Conservation (phyloP, 139 green algal genomes). For the Micractinium conductrix region DNA sequence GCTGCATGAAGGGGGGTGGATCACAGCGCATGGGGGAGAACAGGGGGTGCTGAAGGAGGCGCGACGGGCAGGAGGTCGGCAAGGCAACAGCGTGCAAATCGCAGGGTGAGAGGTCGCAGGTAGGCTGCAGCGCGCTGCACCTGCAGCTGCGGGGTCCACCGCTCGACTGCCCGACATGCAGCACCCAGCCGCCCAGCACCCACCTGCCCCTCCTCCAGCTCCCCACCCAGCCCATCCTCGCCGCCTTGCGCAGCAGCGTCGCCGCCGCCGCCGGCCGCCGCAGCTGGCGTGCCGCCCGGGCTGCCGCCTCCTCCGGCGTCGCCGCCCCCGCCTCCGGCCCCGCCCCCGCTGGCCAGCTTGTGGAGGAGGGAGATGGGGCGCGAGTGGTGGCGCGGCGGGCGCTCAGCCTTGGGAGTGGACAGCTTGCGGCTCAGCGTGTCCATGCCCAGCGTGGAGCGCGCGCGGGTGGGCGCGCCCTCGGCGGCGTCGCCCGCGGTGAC, state of each 20-base stretch:
- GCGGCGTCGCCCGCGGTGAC: constrained; percentile 2
- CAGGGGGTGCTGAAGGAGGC: too few relatives aligned
- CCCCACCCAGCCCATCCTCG: background rate
- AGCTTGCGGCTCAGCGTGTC: too few relatives aligned
- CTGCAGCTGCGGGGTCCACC: too few relatives aligned
- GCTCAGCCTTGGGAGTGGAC: background rate
- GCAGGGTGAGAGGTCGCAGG: too few relatives aligned
- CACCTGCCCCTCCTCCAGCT: constrained; percentile 10
- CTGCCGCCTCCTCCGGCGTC: background rate
- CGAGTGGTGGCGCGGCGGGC: background rate
- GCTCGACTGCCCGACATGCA: too few relatives aligned
- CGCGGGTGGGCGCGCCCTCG: background rate
- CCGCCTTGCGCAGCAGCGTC: background rate
- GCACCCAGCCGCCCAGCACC: too few relatives aligned
- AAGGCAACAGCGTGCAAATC: too few relatives aligned
- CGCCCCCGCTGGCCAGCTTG: background rate
- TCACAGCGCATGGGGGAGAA: too few relatives aligned
- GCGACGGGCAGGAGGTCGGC: too few relatives aligned
- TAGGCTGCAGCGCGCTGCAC: too few relatives aligned
- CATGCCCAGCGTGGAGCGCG: too few relatives aligned
- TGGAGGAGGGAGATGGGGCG: constrained; percentile 10
- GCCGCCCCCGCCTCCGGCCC: background rate
- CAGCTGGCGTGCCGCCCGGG: background rate
- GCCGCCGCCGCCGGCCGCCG: background rate
- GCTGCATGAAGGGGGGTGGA: too few relatives aligned